A percentile compares a stretch with the other conserved stretches of the same genome.
Conservation (phyloP, 2,329 filamentous ascomycete genomes). For the Alternaria longipes region DNA sequence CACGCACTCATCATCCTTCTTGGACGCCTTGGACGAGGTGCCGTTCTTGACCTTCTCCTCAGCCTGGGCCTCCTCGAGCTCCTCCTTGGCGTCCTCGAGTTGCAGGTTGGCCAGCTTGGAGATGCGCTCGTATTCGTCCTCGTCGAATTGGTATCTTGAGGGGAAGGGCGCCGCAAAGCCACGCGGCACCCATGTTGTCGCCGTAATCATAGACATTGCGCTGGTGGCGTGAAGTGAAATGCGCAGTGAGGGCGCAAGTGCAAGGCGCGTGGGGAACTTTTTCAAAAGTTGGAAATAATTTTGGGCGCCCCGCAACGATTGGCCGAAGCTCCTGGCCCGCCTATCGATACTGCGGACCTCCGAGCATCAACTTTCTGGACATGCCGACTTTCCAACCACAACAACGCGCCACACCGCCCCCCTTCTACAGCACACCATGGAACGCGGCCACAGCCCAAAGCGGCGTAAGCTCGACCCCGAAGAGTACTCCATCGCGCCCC, state of each 20-base stretch:
- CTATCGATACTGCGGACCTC: slow-evolving; percentile 40
- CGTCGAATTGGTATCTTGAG: slow-evolving; percentile 60
- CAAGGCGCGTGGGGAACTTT: slow-evolving; percentile 23
- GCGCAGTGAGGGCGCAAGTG: slow-evolving; percentile 21
- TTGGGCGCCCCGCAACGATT: slow-evolving; percentile 27
- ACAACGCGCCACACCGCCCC: not conserved
- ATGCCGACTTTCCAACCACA: not conserved
- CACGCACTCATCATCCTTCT: slow-evolving; percentile 37
- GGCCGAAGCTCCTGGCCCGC: slow-evolving; percentile 27
- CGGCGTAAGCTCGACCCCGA: slow-evolving; percentile 73
- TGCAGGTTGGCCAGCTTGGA: slow-evolving; percentile 66
- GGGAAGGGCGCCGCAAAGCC: slow-evolving; percentile 61
- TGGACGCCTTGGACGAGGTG: slow-evolving; percentile 23
- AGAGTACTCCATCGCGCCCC: slow-evolving; percentile 65
- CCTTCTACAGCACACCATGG: slow-evolving; percentile 37
- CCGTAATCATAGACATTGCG: slow-evolving; percentile 65
- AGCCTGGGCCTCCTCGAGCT: slow-evolving; percentile 68
- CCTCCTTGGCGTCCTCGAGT: slow-evolving; percentile 90
- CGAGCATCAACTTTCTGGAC: slow-evolving; percentile 21
- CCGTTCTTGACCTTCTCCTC: slow-evolving; percentile 50
- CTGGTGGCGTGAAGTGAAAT: slow-evolving; percentile 4
- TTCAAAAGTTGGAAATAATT: slow-evolving; percentile 27
- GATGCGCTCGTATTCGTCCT: slow-evolving; percentile 62
- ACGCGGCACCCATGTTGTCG: slow-evolving; percentile 63
- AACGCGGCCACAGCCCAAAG: slow-evolving; percentile 64